Base-by-base conservation (phyloP, 495 filamentous ascomycete genomes). In the Xylaria grammica region DNA sequence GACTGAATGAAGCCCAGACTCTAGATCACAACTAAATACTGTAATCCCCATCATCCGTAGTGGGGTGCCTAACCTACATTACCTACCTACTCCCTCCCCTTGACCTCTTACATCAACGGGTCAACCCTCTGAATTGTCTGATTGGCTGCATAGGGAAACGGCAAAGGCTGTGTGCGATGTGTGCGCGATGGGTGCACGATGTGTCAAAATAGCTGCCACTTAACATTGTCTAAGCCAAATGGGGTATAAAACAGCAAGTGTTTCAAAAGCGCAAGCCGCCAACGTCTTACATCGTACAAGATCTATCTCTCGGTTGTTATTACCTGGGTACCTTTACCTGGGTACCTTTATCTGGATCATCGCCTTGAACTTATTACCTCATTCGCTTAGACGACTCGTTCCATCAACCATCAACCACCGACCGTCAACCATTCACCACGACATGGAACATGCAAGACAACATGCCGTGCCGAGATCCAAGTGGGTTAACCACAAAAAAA, bases 361-460 rank as follows among this genome's bases (percentile, higher is more conserved):
- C 5, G 32, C 4, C 5, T 4, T 36, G 32, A 13, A 29, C 9
- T 27, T 34, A 50, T n/a, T 50, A 50, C 46, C 19, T 50, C 17
- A 50, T 51, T 61, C 58, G 58, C 58, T 61, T 61, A 42, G 45
- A 40, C 44, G 17, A 15, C 22, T 50, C 15, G 40, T 6, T 7
- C 8, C 40, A 9, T 42, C 40, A 17, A 42, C 34, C 58, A 20
- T 42, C 58, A 17, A 27, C 48, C 45, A 61, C n/a, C n/a, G n/a
- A n/a, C 34, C 58, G 13, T 42, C 58, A 17, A 27, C 48, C 45
- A 61, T 52, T 38, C 19, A 20, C 13, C 38, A 46, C 24, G 4
- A 40, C 29, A 48, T n/a, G 61, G 61, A 63, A 63, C 61, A 63
- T 63, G 61, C 62, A 64, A 64, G 62, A 64, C 61, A 63, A 55